Evolutionary conservation across 1,139 yeast species (phyloP), one percentile per base, ranked within the genome.

Genomic region (Magnusiomyces magnusii): DNA sequence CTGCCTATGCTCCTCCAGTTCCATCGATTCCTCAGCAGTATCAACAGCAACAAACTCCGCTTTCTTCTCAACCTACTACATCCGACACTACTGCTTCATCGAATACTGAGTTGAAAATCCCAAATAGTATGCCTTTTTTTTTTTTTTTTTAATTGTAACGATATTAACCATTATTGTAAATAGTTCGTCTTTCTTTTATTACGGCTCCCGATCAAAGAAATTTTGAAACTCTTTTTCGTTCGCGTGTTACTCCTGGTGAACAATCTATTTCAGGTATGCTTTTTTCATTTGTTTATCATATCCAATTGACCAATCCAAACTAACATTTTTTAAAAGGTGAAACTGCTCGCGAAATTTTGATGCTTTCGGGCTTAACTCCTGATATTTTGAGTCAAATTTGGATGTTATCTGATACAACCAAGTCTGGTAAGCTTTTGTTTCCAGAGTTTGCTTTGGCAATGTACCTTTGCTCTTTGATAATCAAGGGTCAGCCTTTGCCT

Each of bases 361-460:
- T 90, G 75, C 82, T 92, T 65, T 91, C 97, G 0, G 88, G 90
- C 2, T 78, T 93, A 60, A 76, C 82, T 47, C 90, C 97, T 0
- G 81, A 83, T 42, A 81, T 86, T 36, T 78, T 93, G 67, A 95
- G 96, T 1, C 89, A 86, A 65, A 86, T 93, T 61, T 93, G 99
- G 99, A 83, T 87, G 39, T 76, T 93, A 64, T 81, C 96, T 27
- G 99, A 93, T 69, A 86, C 96, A 1, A 87, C 86, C 67, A 86
- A 84, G 67, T 85, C 95, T 2, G 98, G 98, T 1, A 80, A 84
- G 54, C 79, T 93, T 61, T 75, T 93, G 63, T 93, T 92, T 68
- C 99, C 99, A 0, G 98, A 93, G 71, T 93, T 93, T 76, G 96
- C 96, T 15, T 78, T 92, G 66, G 95, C 97, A 21, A 84, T 93